Percentiles rank a stretch among this genome's conserved stretches.
Evolutionary conservation across 1,139 yeast genomes (phyloP).

Genomic region (Scheffersomyces quercinus): DNA sequence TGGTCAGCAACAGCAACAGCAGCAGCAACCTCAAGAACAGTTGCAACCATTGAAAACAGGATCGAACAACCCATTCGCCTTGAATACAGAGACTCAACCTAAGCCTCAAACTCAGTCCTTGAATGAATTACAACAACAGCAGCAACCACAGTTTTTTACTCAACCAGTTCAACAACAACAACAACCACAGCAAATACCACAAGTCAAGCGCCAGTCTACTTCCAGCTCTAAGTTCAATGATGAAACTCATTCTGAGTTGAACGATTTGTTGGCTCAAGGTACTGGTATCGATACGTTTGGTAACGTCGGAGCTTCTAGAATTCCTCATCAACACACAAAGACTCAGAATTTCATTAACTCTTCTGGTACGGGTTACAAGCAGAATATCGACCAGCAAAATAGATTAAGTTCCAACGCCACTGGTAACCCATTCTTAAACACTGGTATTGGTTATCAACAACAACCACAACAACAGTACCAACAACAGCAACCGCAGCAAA

Average conservation of each 20-base stretch:
- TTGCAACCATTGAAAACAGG: slow-evolving; percentile 72
- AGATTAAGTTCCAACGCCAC: slow-evolving; percentile 46
- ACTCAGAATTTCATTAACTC: slow-evolving; percentile 81
- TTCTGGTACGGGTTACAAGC: slow-evolving; percentile 80
- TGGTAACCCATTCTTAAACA: slow-evolving; percentile 74
- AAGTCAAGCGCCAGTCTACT: slow-evolving; percentile 30
- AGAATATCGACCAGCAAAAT: slow-evolving; percentile 37
- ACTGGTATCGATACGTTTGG: slow-evolving; percentile 96
- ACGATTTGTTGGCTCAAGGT: slow-evolving; percentile 77
- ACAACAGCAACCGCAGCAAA: slow-evolving; percentile 19
- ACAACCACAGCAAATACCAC: slow-evolving; percentile 19
- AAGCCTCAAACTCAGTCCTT: slow-evolving; percentile 17
- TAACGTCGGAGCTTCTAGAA: slow-evolving; percentile 83
- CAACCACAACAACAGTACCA: slow-evolving; percentile 23
- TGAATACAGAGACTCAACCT: slow-evolving; percentile 26
- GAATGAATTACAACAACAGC: slow-evolving; percentile 27
- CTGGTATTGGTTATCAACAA: slow-evolving; percentile 75
- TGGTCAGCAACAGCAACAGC: slow-evolving; percentile 31
- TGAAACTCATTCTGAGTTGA: slow-evolving; percentile 66
- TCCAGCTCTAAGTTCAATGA: slow-evolving; percentile 46
- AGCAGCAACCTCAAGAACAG: slow-evolving; percentile 41
- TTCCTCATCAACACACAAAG: slow-evolving; percentile 91
- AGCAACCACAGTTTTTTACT: slow-evolving; percentile 15
- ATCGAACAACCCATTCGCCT: slow-evolving; percentile 88
- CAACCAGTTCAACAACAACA: slow-evolving; percentile 20